These are phyloP conservation scores for Blastobotrys malaysiensis DNA, from an alignment of 1,139 yeast species.

Conservation along the genomic window DNA sequence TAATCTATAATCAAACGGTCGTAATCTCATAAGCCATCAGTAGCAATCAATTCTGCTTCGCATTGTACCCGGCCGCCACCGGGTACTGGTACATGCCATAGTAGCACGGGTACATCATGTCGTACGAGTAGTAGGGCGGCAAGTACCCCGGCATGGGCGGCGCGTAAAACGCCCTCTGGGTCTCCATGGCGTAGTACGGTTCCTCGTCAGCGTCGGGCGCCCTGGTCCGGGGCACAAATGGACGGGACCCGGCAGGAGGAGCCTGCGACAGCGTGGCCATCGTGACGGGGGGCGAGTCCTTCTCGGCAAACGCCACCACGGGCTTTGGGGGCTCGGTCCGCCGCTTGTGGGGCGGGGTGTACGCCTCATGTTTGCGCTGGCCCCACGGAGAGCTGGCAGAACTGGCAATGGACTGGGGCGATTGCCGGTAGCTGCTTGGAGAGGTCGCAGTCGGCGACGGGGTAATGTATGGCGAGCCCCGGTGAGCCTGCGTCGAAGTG, in stretches of 20 bases:
- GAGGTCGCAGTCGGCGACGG: constrained; percentile 5
- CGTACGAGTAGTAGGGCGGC: not conserved
- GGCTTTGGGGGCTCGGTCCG: not conserved
- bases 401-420: constrained; percentile 10
- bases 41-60: not conserved
- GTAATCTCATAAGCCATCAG: not conserved
- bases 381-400: constrained; percentile 3
- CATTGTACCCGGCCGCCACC: not conserved
- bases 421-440: constrained; percentile 2
- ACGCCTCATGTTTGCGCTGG: not conserved
- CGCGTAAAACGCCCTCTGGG: not conserved
- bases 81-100: not conserved
- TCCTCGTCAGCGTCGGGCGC: not conserved
- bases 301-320: not conserved
- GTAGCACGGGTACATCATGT: not conserved
- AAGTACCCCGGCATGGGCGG: not conserved
- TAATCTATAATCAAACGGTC: not conserved
- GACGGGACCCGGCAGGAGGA: not conserved
- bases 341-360: not conserved
- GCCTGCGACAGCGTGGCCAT: not conserved
- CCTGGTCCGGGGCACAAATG: not conserved
- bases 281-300: not conserved
- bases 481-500: constrained; percentile 9
- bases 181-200: not conserved
- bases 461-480: constrained; percentile 6